phyloP scores from a whole-genome alignment of 2,329 filamentous ascomycete species.

The Hortaea sp. region DNA sequence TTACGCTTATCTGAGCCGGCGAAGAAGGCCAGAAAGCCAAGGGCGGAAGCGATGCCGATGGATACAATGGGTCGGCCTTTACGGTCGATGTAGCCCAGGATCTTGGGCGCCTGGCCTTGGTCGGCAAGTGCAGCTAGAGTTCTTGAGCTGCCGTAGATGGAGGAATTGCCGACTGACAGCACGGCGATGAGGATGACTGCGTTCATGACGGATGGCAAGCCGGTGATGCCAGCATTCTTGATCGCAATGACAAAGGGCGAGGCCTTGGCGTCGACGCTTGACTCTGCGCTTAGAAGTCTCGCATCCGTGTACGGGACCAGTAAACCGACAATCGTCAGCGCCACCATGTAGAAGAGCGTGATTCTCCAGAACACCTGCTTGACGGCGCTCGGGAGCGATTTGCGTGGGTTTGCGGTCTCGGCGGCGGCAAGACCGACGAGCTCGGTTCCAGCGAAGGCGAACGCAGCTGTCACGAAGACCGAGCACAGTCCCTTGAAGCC shows the following conservation, averaged over 20 bases:
- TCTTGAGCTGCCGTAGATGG: slow-evolving; percentile 82
- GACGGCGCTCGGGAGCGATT: slow-evolving; percentile 74
- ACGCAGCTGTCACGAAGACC: slow-evolving; percentile 67
- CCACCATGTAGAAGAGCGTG: slow-evolving; percentile 78
- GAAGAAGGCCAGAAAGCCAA: slow-evolving; percentile 52
- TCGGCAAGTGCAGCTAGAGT: slow-evolving; percentile 85
- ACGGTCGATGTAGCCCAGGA: slow-evolving; percentile 51
- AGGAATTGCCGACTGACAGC: slow-evolving; percentile 81
- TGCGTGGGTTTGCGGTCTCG: slow-evolving; percentile 67
- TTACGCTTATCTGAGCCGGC: slow-evolving; percentile 37
- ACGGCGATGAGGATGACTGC: slow-evolving; percentile 87
- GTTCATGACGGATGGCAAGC: slow-evolving; percentile 84
- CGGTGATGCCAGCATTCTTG: slow-evolving; percentile 60
- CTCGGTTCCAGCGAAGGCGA: slow-evolving; percentile 67
- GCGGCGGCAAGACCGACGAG: slow-evolving; percentile 67
- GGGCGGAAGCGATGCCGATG: slow-evolving; percentile 31
- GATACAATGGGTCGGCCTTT: slow-evolving; percentile 50
- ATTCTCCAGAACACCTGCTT: slow-evolving; percentile 97
- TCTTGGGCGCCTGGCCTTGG: slow-evolving; percentile 50
- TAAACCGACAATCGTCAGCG: slow-evolving; percentile 69
- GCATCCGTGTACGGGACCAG: slow-evolving; percentile 64
- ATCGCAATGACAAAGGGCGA: slow-evolving; percentile 94
- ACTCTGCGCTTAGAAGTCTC: slow-evolving; percentile 49
- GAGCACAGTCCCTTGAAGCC: slow-evolving; percentile 76
- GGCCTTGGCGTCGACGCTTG: slow-evolving; percentile 57